These are phyloP conservation scores for Chenopodium suecicum DNA, from an alignment of 148 eudicot species.

Conservation along the genomic window DNA sequence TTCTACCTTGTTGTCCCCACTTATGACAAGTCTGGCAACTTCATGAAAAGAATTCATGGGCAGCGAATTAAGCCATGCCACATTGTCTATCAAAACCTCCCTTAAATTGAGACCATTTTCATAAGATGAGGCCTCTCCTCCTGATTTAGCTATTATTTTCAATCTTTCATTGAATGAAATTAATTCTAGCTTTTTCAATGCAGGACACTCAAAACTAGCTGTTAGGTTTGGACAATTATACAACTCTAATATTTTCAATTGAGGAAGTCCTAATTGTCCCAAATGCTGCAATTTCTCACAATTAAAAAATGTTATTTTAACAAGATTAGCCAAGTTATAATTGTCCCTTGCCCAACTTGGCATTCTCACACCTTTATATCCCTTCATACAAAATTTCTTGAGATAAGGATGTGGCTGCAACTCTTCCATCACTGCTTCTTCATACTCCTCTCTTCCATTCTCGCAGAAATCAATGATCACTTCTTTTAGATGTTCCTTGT, in stretches of 20 bases:
- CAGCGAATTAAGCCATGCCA: too few species aligned
- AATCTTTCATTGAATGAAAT: too few species aligned
- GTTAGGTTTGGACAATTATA: background rate
- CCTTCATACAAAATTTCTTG: background rate
- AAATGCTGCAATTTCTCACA: too few species aligned
- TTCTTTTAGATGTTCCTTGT: background rate
- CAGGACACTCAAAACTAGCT: too few species aligned
- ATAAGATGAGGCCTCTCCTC: background rate
- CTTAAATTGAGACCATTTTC: background rate
- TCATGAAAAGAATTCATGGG: too few species aligned
- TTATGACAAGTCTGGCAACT: too few species aligned
- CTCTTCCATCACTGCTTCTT: slow-evolving; percentile 14
- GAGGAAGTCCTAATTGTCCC: background rate
- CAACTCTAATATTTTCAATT: background rate
- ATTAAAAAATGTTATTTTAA: rapidly evolving
- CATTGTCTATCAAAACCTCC: rapidly evolving
- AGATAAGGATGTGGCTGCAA: slow-evolving; percentile 24
- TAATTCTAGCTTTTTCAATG: too few species aligned
- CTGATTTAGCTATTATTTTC: too few species aligned
- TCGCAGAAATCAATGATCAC: background rate
- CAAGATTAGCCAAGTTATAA: too few species aligned
- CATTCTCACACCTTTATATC: slow-evolving; percentile 7
- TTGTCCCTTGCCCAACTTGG: slow-evolving; percentile 20
- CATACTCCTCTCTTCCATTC: background rate
- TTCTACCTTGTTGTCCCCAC: background rate